Conservation (phyloP, 2,329 filamentous ascomycete genomes). For the Helotiales sp. region DNA sequence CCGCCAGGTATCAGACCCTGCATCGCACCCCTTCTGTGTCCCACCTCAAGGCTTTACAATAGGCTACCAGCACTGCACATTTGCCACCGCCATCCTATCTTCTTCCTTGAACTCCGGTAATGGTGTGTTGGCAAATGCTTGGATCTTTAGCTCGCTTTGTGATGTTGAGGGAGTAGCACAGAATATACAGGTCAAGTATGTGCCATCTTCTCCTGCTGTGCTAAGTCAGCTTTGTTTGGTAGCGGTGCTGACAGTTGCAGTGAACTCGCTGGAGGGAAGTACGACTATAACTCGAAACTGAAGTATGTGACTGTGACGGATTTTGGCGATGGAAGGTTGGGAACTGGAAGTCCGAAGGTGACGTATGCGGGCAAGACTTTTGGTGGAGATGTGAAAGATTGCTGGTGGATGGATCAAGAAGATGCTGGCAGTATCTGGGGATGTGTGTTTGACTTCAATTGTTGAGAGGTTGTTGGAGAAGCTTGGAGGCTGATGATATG, state of each 20-base stretch:
- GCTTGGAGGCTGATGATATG: not conserved
- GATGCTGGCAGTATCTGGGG: not conserved
- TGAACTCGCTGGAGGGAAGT: not conserved
- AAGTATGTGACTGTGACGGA: not conserved
- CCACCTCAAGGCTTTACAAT: not conserved
- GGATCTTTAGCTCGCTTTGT: not conserved
- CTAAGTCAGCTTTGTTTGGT: no score
- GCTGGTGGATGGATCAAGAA: slow-evolving; percentile 1
- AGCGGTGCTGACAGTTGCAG: no score
- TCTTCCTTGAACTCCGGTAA: not conserved
- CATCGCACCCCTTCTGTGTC: not conserved
- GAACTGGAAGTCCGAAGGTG: not conserved
- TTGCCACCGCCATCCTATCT: not conserved
- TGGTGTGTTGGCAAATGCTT: not conserved
- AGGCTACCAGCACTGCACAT: slow-evolving; percentile 2
- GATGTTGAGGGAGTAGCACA: not conserved
- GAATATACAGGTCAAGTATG: not conserved
- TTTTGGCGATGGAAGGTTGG: not conserved
- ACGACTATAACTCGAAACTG: not conserved
- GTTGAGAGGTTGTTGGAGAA: not conserved
- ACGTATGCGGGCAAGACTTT: not conserved
- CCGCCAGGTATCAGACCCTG: not conserved
- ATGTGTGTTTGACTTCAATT: slow-evolving; percentile 4
- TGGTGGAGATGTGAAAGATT: not conserved
- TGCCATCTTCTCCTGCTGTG: no score